These are phyloP conservation scores for Suhomyces xylopsoci DNA, from an alignment of 805 yeast species.

Conservation along the genomic window DNA sequence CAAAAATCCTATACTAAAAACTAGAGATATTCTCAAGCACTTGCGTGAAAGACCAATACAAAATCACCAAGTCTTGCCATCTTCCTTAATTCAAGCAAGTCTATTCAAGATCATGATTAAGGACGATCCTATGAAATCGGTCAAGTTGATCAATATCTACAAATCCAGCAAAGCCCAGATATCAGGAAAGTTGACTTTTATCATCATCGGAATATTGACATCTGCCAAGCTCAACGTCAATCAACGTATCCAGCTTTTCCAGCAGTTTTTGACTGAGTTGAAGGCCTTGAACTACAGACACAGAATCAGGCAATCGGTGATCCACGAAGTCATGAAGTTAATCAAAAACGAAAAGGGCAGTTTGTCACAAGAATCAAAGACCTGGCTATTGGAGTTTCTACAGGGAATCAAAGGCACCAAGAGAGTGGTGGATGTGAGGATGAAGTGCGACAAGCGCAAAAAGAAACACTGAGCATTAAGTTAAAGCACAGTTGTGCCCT, in stretches of 20 bases:
- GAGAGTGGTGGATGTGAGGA: conserved; percentile 2
- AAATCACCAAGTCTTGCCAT: conserved; percentile 2
- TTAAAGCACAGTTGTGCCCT: background rate
- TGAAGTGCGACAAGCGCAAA: background rate
- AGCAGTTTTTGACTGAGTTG: conserved; percentile 15
- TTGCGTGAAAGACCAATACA: conserved; percentile 6
- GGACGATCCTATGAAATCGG: conserved; percentile 23
- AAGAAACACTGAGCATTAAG: background rate
- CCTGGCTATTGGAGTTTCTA: conserved; percentile 4
- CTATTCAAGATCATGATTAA: conserved; percentile 25
- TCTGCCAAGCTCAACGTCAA: conserved; percentile 13
- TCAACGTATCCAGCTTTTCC: conserved; percentile 18
- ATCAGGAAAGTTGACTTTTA: conserved; percentile 14
- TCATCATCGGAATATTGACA: conserved; percentile 27
- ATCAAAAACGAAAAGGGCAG: conserved; percentile 1
- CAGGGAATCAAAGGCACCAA: conserved; percentile 1
- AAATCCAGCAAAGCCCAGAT: conserved; percentile 18
- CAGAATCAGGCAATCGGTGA: conserved; percentile 12
- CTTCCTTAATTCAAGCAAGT: conserved; percentile 12
- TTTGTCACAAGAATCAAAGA: background rate
- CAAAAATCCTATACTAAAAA: conserved; percentile 11
- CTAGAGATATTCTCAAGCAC: conserved; percentile 17
- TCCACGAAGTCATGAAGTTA: conserved; percentile 13
- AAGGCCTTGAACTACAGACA: conserved; percentile 18
- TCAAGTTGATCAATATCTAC: conserved; percentile 23